phyloP scores from a whole-genome alignment of 2,329 filamentous ascomycete genomes.

The Talaromyces rugulosus region DNA sequence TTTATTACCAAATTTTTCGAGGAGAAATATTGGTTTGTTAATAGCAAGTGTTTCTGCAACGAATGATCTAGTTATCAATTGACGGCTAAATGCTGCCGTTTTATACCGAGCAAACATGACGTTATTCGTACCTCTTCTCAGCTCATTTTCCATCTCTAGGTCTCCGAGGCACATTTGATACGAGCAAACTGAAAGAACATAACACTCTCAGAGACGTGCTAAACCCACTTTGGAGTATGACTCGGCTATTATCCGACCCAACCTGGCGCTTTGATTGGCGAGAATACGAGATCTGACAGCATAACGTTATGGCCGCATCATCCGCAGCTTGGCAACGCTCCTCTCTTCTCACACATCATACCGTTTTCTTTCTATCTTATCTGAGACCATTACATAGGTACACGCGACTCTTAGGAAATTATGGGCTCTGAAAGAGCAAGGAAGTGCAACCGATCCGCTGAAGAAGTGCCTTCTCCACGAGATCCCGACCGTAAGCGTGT shows the following conservation, averaged over 20 bases:
- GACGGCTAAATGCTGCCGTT: not conserved
- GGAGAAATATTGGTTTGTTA: not conserved
- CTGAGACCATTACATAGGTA: not conserved
- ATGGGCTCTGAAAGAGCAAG: not conserved
- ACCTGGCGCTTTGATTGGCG: not conserved
- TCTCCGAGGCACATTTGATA: not conserved
- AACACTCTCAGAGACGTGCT: not conserved
- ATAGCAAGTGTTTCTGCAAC: not conserved
- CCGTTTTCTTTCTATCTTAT: not conserved
- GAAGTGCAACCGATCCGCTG: not conserved
- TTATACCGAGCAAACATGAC: not conserved
- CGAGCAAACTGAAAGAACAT: not conserved
- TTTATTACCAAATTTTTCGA: not conserved
- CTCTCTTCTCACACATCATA: not conserved
- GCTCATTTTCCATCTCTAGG: not conserved
- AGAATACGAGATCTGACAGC: not conserved
- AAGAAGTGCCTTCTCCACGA: not conserved
- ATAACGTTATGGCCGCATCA: not conserved
- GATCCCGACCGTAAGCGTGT: conserved; percentile 49
- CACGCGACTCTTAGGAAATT: not conserved
- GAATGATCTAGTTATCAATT: not conserved
- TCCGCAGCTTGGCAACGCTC: not conserved
- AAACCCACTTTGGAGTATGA: too few species aligned
- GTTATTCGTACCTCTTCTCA: not conserved
- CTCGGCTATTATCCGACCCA: too few species aligned